Conservation (phyloP, 352 stramenopile genomes). For the Globisporangium uncinulatum region DNA sequence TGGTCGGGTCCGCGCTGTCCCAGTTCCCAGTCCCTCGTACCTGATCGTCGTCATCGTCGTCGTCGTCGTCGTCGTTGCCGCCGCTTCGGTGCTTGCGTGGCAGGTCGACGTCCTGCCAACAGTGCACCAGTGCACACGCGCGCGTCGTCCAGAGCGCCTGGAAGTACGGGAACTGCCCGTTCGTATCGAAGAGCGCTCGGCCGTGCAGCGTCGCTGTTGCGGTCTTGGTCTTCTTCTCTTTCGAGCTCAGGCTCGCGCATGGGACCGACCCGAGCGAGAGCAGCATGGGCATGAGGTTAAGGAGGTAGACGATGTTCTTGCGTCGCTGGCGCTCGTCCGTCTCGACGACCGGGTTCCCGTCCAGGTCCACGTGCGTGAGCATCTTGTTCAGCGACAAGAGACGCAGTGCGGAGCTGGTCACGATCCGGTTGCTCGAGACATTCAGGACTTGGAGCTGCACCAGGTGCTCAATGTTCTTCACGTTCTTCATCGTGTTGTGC, state of each 20-base stretch:
- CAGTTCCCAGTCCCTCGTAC: conserved; percentile 14
- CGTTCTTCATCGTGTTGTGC: conserved; percentile 45
- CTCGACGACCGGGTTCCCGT: conserved; percentile 64
- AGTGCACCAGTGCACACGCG: conserved; percentile 48
- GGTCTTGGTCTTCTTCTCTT: conserved; percentile 43
- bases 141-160: conserved; percentile 42
- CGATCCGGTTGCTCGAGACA: conserved; percentile 45
- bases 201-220: conserved; percentile 6
- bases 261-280: conserved; percentile 55
- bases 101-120: conserved; percentile 32
- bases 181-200: conserved; percentile 37
- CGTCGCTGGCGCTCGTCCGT: conserved; percentile 58
- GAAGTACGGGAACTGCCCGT: conserved; percentile 28
- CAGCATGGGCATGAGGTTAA: conserved; percentile 70
- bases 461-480: conserved; percentile 78
- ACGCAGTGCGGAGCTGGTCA: conserved; percentile 40
- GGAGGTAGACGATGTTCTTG: conserved; percentile 68
- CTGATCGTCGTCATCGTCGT: conserved; percentile 14
- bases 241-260: conserved; percentile 32
- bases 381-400: conserved; percentile 73
- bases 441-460: conserved; percentile 51
- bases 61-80: not conserved
- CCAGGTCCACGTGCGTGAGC: conserved; percentile 61
- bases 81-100: conserved; percentile 13
- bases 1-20: conserved; percentile 14